Conservation (phyloP, 1,284 basidiomycete genomes). For the Cutaneotrichosporon cavernicola region DNA sequence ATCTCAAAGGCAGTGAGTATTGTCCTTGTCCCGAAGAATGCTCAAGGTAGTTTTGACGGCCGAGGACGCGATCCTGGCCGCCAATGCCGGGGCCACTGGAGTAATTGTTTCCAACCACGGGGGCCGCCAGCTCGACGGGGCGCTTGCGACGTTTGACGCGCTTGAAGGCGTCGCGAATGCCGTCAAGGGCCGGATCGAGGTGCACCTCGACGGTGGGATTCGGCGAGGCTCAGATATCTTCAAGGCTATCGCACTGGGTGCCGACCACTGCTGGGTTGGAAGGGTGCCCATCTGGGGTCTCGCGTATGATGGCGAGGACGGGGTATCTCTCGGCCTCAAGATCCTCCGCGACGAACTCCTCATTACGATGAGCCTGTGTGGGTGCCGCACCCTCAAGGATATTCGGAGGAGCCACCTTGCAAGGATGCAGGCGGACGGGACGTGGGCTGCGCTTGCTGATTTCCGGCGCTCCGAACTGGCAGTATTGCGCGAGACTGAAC, state of each 20-base stretch:
- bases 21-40: background rate
- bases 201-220: slow-evolving; percentile 43
- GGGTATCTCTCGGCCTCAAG: slow-evolving; percentile 25
- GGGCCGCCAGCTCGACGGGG: slow-evolving; percentile 44
- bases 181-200: slow-evolving; percentile 32
- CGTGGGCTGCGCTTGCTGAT: slow-evolving; percentile 1
- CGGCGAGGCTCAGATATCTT: slow-evolving; percentile 40
- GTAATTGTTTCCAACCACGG: slow-evolving; percentile 41
- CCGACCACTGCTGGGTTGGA: slow-evolving; percentile 36
- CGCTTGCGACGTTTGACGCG: slow-evolving; percentile 30
- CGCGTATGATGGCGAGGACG: slow-evolving; percentile 28
- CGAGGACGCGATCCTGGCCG: slow-evolving; percentile 38
- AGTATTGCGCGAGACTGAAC: background rate
- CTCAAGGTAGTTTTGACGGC: slow-evolving; percentile 21
- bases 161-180: slow-evolving; percentile 33
- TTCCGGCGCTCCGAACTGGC: background rate
- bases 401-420: slow-evolving; percentile 26
- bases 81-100: slow-evolving; percentile 34
- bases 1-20: slow-evolving; percentile 31
- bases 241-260: slow-evolving; percentile 44
- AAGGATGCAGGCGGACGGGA: slow-evolving; percentile 19
- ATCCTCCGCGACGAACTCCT: slow-evolving; percentile 30
- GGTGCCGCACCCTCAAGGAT: slow-evolving; percentile 26
- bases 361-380: slow-evolving; percentile 28
- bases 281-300: slow-evolving; percentile 32